Evolutionary conservation across 164 flowering plant species (phyloP), one percentile per base, ranked within the genome.

Genomic region (Saururus chinensis): DNA sequence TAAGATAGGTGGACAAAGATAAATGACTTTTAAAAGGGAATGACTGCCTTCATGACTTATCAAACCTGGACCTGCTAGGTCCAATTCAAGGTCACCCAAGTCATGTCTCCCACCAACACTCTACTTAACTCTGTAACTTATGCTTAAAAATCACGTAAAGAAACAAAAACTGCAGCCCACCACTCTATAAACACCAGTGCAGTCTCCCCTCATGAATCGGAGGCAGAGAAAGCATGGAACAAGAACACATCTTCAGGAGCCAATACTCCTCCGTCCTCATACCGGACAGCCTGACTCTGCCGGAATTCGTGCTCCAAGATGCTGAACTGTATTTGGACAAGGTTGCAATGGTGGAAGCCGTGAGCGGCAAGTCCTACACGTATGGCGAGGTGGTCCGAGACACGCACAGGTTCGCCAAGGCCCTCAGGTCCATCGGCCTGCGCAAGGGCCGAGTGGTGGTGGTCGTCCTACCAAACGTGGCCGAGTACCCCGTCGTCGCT

Each of bases 381-480:
- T 84, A 91, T 52, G 75, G 76, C 0, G 75, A 95, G 56, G 86
- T 95, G 51, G 62, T 57, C 10, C 69, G 78, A 56, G 89, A 91
- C 68, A 77, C 80, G 0, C 58, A 23, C 56, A 78, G 96, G 75
- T 86, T 95, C 54, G 78, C 87, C 16, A 84, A 77, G 79, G 96
- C 96, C 4, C 77, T 91, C 63, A 76, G 81, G 78, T 83, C 96
- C 1, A 76, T 87, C 9, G 92, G 96, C 7, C 72, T 89, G 17
- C 80, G 84, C 70, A 95, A 82, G 51, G 98, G 96, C 13, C 52
- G 66, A 7, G 95, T 91, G 19, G 96, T 89, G 68, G 73, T 91
- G 54, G 96, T 95, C 48, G 75, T 79, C 21, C 92, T 95, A 23
- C 97, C 99, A 0, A 95, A 95, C 64, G 74, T 89, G 56, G 89